Conservation (phyloP, 2,329 filamentous ascomycete species). For the Alternaria gaisen region DNA sequence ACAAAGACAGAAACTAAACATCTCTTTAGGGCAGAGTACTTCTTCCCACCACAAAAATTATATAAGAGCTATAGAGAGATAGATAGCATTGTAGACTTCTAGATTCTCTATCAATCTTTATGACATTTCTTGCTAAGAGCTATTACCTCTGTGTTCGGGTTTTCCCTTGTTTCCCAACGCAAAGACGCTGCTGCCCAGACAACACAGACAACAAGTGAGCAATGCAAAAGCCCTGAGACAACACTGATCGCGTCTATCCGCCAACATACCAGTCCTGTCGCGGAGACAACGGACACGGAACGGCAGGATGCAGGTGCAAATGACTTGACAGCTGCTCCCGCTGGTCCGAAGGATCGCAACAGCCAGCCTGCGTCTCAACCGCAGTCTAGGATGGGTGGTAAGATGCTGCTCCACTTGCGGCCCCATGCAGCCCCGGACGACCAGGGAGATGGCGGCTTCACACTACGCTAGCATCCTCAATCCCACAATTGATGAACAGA, state of each 20-base stretch:
- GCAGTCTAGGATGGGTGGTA: constrained; percentile 17
- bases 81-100: too few relatives aligned
- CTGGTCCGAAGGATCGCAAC: constrained; percentile 32
- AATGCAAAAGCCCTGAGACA: too few relatives aligned
- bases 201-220: too few relatives aligned
- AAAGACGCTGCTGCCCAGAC: too few relatives aligned
- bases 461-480: constrained; percentile 9
- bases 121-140: too few relatives aligned
- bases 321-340: constrained; percentile 28
- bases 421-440: constrained; percentile 19
- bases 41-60: too few relatives aligned
- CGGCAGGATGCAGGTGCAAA: constrained; percentile 20
- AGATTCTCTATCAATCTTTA: too few relatives aligned
- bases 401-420: constrained; percentile 22
- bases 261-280: not conserved
- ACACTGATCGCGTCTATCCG: not conserved
- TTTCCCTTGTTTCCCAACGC: too few relatives aligned
- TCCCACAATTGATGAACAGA: constrained; percentile 8
- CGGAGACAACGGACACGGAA: constrained; percentile 18
- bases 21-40: too few relatives aligned
- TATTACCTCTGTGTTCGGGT: too few relatives aligned
- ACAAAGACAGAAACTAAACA: too few relatives aligned
- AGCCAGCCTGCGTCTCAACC: constrained; percentile 28
- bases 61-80: too few relatives aligned
- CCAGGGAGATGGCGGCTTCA: constrained; percentile 21